Evolutionary conservation across 257 asterid genomes (phyloP), one percentile per base, ranked within the genome.

Genomic region (Craterostigma plantagineum): DNA sequence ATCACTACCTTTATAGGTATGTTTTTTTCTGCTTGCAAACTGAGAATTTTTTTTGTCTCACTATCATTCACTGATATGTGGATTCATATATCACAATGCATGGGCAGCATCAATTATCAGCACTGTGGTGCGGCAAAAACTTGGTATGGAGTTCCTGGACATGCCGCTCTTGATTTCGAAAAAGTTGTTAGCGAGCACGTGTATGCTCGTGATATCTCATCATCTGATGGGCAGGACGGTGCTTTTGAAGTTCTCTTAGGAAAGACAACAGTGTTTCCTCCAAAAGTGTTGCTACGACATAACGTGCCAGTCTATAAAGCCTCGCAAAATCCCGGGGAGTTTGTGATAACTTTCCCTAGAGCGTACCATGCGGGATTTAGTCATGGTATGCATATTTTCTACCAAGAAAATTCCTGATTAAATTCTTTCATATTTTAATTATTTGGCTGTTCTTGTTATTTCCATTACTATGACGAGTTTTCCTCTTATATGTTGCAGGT

Each of bases 361-460:
- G 93, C 98, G 27, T 87, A 87, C 68, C 98, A 87, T 72, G 86
- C 98, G 16, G 98, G 98, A 53, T 82, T 87, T 65, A 87, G 98
- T 71, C 95, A 82, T 58, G 98, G 98, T 87, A 76, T 30, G 65
- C 33, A 38, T 45, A 35, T 44, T 33, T 30, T 33, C 11, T 42
- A 37, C 51, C 35, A 33, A 30, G 11, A 51, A 35, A 38, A 23
- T 13, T 41, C 34, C 27, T 57, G 30, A n/a, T n/a, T n/a, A n/a
- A n/a, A n/a, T 30, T 36, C n/a, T 46, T 43, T 43, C 4, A 16
- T 36, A 12, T 11, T 52, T 14, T 39, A 30, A 13, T 44, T 33
- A n/a, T 36, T 3, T 14, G 18, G 48, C n/a, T n/a, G n/a, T n/a
- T n/a, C n/a, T n/a, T n/a, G 39, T 37, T n/a, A n/a, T n/a, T n/a